Evolutionary conservation across 192 early-diverging fungal species (phyloP), one percentile per base, ranked within the genome.

Genomic region (Gigaspora rosea): DNA sequence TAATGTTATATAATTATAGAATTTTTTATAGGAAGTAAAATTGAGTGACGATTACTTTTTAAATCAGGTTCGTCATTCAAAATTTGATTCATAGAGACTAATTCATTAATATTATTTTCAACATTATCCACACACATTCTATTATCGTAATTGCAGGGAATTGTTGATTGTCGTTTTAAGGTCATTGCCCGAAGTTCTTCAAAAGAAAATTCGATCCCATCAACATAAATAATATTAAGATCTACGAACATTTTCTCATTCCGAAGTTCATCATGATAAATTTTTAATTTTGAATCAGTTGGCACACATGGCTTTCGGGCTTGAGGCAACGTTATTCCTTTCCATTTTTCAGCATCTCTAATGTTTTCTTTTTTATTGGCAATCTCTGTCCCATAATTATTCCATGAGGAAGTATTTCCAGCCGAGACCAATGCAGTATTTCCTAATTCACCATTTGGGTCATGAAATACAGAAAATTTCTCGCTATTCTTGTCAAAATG

Each of bases 351-450:
- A 5, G 88, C 79, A 56, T 94, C 90, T 6, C 71, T 80, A 8
- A 88, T 56, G 76, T 94, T 93, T 80, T 95, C 93, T 80, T 94
- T 94, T n/a, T 85, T 81, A 8, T 90, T 80, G 16, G 85, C 77
- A 27, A 82, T 80, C 27, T 88, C 81, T 1, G 90, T 84, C 7
- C 91, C 91, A 51, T 87, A 85, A 48, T 92, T 91, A 1, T 27
- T 64, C 93, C 92, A 93, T 10, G 83, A 72, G 5, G 69, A 6
- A 2, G 41, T 52, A 4, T 56, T 16, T 12, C 58, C 12, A 4
- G 32, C 12, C 3, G 32, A 49, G 3, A 82, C 16, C 4, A 64
- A 52, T 3, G 73, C 56, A 18, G 61, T 16, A 5, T 71, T 69
- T 13, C 73, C 58, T 9, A n/a, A 4, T 41, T 61, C 20, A 1